phyloP scores from a whole-genome alignment of 257 asterid species.

The Jaltomata sinuosa region DNA sequence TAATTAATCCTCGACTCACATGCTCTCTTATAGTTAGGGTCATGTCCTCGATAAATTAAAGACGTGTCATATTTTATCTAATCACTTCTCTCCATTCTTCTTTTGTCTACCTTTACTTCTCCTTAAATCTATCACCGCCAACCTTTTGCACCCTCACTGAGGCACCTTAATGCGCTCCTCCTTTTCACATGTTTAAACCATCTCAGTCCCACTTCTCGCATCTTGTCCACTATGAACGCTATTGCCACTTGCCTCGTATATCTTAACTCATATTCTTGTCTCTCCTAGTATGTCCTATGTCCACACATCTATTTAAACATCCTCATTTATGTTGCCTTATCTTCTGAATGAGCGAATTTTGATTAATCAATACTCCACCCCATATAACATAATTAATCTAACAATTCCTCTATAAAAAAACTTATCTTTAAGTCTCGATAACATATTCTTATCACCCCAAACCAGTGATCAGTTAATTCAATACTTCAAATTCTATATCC shows the following conservation, averaged over 20 bases:
- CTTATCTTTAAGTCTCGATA: neutral
- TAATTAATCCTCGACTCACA: no score
- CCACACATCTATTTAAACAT: no score
- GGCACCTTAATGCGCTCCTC: accelerated
- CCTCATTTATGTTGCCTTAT: no score
- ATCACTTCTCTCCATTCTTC: accelerated
- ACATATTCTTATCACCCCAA: neutral
- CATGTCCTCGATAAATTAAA: no score
- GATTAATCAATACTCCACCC: no score
- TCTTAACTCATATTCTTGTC: neutral
- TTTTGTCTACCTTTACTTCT: accelerated
- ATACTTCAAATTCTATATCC: neutral
- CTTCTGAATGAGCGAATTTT: no score
- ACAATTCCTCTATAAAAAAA: neutral
- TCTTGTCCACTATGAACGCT: neutral
- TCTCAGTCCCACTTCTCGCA: neutral
- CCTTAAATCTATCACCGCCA: accelerated
- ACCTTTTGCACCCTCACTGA: neutral
- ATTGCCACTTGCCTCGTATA: neutral
- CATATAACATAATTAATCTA: no score
- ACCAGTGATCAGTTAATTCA: neutral
- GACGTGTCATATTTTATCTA: neutral
- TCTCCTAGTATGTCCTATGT: accelerated
- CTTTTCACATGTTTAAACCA: neutral
- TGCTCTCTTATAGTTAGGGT: no score